Conservation (phyloP, 441 rosid genomes). For the Eruca vesicaria region DNA sequence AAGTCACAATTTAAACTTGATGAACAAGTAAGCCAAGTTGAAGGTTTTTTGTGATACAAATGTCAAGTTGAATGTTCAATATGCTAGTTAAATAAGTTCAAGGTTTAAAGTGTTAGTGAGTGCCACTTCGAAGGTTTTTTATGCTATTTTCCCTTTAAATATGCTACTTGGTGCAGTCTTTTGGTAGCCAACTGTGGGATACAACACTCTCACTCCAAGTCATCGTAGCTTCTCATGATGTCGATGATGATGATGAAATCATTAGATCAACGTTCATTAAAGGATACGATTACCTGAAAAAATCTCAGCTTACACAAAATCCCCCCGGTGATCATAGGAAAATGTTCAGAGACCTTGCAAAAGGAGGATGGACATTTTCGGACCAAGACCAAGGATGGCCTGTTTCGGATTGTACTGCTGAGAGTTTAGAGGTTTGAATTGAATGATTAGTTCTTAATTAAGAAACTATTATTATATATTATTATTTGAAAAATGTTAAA, state of each 20-base stretch:
- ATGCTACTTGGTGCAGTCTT: constrained; percentile 20
- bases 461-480: too few species aligned
- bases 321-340: constrained; percentile 8
- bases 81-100: too few species aligned
- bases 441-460: not conserved
- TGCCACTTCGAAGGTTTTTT: too few species aligned
- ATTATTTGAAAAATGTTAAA: too few species aligned
- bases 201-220: constrained; percentile 33
- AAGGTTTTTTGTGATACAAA: too few species aligned
- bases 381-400: constrained; percentile 37
- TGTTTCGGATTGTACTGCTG: constrained; percentile 23
- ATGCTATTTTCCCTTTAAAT: too few species aligned
- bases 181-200: constrained; percentile 46
- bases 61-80: too few species aligned
- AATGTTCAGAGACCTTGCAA: constrained; percentile 13
- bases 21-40: too few species aligned
- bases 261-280: constrained; percentile 26
- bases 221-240: constrained; percentile 19
- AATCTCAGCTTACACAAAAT: constrained; percentile 13
- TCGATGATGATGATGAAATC: constrained; percentile 12
- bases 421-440: constrained; percentile 16
- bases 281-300: constrained; percentile 36
- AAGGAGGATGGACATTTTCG: constrained; percentile 34
- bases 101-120: too few species aligned
- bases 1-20: too few species aligned